Conservation (phyloP, 1,284 basidiomycete genomes). For the Melampsora americana region DNA sequence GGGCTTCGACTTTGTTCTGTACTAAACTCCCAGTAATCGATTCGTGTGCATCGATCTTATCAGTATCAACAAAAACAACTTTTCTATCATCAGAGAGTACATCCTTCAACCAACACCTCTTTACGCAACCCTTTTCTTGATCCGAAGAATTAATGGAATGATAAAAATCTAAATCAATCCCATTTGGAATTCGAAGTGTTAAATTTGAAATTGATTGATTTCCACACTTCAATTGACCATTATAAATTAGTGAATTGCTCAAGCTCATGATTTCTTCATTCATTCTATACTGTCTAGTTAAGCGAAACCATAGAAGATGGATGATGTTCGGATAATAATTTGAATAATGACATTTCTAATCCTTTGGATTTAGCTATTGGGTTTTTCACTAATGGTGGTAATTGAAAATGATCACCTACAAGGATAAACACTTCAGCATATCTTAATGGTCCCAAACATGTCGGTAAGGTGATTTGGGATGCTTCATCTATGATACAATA, state of each 20-base stretch:
- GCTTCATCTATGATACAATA: slow-evolving; percentile 98
- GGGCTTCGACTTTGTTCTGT: slow-evolving; percentile 79
- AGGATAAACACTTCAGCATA: slow-evolving; percentile 87
- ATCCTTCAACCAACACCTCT: slow-evolving; percentile 67
- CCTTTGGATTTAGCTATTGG: slow-evolving; percentile 74
- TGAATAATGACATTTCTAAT: slow-evolving; percentile 84
- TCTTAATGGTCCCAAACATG: slow-evolving; percentile 85
- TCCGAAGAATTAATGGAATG: background rate
- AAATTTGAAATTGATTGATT: slow-evolving; percentile 66
- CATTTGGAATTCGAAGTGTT: slow-evolving; percentile 61
- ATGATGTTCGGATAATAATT: slow-evolving; percentile 77
- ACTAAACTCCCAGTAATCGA: slow-evolving; percentile 79
- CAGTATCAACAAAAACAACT: slow-evolving; percentile 90
- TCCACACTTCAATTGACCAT: slow-evolving; percentile 73
- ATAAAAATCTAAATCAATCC: background rate
- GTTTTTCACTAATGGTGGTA: slow-evolving; percentile 78
- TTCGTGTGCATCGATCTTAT: slow-evolving; percentile 70
- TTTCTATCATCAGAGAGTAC: slow-evolving; percentile 65
- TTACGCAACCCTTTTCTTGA: background rate
- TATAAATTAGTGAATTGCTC: slow-evolving; percentile 85
- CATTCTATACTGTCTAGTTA: slow-evolving; percentile 91
- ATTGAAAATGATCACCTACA: slow-evolving; percentile 94
- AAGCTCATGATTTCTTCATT: slow-evolving; percentile 92
- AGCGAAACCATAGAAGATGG: slow-evolving; percentile 75
- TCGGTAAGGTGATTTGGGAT: slow-evolving; percentile 93